Evolutionary conservation across 768 basidiomycete genomes (phyloP).

Genomic region (Mycena capillaripes): DNA sequence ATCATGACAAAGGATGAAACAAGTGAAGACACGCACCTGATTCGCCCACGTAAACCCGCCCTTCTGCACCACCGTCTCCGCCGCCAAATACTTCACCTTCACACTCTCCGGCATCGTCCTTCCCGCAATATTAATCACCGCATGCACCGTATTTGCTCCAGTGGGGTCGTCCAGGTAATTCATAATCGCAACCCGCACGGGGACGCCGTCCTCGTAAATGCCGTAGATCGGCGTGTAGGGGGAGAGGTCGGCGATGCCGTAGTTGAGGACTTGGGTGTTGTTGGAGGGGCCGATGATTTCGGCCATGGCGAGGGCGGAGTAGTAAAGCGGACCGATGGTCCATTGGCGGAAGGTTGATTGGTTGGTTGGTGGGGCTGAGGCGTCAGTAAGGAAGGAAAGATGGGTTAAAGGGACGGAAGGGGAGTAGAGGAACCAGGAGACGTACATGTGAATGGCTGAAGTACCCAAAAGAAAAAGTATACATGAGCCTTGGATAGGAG

Average conservation of each 20-base stretch:
- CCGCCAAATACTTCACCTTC: conserved; percentile 65
- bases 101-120: conserved; percentile 56
- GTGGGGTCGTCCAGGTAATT: background rate
- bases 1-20: background rate
- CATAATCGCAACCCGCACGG: background rate
- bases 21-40: conserved; percentile 39
- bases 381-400: background rate
- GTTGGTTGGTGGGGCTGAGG: background rate
- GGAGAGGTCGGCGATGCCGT: background rate
- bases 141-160: conserved; percentile 66
- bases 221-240: background rate
- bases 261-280: background rate
- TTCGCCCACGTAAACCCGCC: conserved; percentile 83
- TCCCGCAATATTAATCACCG: conserved; percentile 62
- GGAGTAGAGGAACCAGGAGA: too few species aligned
- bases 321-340: background rate
- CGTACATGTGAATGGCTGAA: background rate
- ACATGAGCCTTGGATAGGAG: background rate
- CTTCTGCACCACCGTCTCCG: conserved; percentile 68
- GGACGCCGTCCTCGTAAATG: background rate
- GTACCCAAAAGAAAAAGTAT: background rate
- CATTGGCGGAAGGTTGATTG: background rate
- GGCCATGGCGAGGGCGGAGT: background rate
- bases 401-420: background rate
- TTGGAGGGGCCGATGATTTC: background rate